Evolutionary conservation across 441 rosid genomes (phyloP), one percentile per base, ranked within the genome.

Genomic region (Flueggea neowawraea): DNA sequence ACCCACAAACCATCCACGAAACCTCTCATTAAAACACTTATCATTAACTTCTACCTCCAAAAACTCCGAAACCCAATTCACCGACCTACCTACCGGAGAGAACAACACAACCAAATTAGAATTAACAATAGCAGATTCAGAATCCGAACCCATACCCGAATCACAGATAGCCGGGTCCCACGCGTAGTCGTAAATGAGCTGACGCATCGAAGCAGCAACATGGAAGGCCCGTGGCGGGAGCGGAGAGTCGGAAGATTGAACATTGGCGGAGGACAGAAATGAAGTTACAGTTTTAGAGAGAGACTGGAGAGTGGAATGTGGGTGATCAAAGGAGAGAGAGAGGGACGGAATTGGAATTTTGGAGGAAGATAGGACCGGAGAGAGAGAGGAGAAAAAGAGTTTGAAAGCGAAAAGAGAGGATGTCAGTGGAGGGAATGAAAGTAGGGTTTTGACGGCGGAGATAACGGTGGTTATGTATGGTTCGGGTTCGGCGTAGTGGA

Each of bases 301-400:
- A 14, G 78, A 74, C 0, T 17, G 72, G 63, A 89, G 75, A 12
- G 91, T 82, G 54, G 88, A 16, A 31, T 5, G 41, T 9, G 90
- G 78, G 70, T 52, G 84, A 77, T 84, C 79, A 64, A 95, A 95
- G 15, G 91, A 89, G 54, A 89, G 89, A 1, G 85, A 79, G 12
- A 74, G 73, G 6, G 89, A 82, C 10, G 91, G 74, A 61, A 65
- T 53, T 5, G 86, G 80, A 60, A 91, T 86, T 73, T 86, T 95
- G 2, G 96, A 85, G 62, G 97, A 91, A 69, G 95, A 91, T 12
- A 91, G 86, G 12, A 95, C 80, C 9, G 98, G 87, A 52, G 95
- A 89, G 2, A 95, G 80, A 36, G 98, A 95, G 59, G 99, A 89
- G 58, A 95, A 87, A 80, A 91, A 95, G 73, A 82, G 87, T 33